Evolutionary conservation across 352 stramenopile genomes (phyloP).

Genomic region (Globisporangium canariense): DNA sequence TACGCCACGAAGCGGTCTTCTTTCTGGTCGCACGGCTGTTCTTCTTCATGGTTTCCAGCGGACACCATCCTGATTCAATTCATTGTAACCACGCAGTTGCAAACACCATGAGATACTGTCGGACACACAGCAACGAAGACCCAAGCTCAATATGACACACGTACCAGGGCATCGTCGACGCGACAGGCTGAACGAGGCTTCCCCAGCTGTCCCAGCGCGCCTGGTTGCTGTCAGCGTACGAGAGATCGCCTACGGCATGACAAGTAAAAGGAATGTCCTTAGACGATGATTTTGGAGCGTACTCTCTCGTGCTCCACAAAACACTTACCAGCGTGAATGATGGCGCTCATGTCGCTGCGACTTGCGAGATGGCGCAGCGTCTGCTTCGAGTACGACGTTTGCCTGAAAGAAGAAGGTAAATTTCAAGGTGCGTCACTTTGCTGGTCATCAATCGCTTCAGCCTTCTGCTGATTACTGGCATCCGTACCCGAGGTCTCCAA

Average conservation of each 20-base stretch:
- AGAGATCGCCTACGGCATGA: constrained; percentile 70
- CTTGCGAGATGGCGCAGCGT: constrained; percentile 70
- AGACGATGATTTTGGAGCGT: not conserved
- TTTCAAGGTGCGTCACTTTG: not conserved
- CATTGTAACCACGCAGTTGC: not conserved
- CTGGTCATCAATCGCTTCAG: not conserved
- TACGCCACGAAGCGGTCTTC: constrained; percentile 82
- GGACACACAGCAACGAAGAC: too few relatives aligned
- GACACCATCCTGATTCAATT: constrained; percentile 61
- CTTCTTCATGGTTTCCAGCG: constrained; percentile 86
- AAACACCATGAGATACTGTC: too few relatives aligned
- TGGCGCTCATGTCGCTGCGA: constrained; percentile 42
- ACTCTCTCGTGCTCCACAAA: too few relatives aligned
- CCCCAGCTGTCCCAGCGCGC: constrained; percentile 88
- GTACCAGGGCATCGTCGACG: constrained; percentile 54
- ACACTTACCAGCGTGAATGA: constrained; percentile 56
- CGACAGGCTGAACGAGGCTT: constrained; percentile 76
- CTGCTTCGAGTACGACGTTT: constrained; percentile 87
- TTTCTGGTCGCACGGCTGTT: constrained; percentile 53
- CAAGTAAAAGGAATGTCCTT: not conserved
- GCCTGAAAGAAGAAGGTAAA: constrained; percentile 25
- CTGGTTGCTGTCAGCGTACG: constrained; percentile 87
- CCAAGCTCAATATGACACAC: not conserved
- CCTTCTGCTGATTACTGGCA: not conserved
- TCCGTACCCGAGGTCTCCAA: constrained; percentile 86